phyloP scores from a whole-genome alignment of 176 grass and related monocot genomes.

The Eragrostis curvula region DNA sequence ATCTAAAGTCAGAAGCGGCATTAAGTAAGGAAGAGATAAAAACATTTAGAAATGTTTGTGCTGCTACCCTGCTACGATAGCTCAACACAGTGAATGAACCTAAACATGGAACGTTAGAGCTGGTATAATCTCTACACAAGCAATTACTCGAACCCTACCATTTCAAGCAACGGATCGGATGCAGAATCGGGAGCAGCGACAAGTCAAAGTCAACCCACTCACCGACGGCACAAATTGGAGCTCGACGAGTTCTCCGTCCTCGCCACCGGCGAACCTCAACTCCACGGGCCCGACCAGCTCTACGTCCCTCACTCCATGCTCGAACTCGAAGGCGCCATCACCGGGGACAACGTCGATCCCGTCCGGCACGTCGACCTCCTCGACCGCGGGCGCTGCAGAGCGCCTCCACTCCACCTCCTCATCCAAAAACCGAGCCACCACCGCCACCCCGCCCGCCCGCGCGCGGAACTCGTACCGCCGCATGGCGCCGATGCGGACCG shows the following conservation, averaged over 20 bases:
- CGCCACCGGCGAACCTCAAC: constrained; percentile 46
- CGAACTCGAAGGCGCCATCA: constrained; percentile 33
- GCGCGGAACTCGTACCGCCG: constrained; percentile 78
- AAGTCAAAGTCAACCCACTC: constrained; percentile 57
- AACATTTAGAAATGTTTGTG: neutral
- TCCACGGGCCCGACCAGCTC: constrained; percentile 82
- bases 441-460: constrained; percentile 36
- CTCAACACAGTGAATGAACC: neutral
- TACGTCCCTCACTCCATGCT: constrained; percentile 55
- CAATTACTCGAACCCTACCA: neutral
- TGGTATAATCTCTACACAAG: neutral
- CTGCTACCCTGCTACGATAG: too few species aligned
- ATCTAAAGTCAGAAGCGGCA: neutral
- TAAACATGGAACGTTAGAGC: neutral
- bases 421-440: constrained; percentile 50
- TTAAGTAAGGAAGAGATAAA: neutral
- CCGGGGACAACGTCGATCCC: constrained; percentile 66
- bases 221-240: constrained; percentile 65
- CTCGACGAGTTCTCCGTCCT: constrained; percentile 51
- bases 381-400: constrained; percentile 35
- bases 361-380: constrained; percentile 65
- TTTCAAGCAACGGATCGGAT: constrained; percentile 30
- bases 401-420: constrained; percentile 60
- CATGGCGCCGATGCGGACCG: constrained; percentile 44
- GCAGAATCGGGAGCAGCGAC: constrained; percentile 8